Base-by-base conservation (phyloP, 371 early-diverging fungal species). In the Mucor saturninus region DNA sequence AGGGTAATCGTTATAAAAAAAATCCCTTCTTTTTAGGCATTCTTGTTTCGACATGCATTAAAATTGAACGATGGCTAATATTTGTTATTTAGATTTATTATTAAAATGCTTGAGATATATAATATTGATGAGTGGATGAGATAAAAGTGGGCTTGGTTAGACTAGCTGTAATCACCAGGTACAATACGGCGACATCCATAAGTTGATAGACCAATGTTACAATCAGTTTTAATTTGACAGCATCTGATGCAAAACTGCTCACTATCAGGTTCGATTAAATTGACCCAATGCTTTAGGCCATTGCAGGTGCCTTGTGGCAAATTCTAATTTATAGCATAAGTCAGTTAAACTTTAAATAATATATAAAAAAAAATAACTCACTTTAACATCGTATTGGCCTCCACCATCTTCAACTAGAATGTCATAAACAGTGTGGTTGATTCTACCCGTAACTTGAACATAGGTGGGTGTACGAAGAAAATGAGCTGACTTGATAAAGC, bases 351-450 rank as follows among this genome's bases (percentile, higher is more conserved):
- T 31, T 6, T 0, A 13, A 14, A 31, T 21, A 7, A 11, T 10
- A 1, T 21, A 40, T 58, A 29, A 32, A 6, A 8, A 15, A 26
- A 2, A 6, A 28, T 15, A 2, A 42, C 39, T 37, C 62, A 71
- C 84, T 58, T 81, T 74, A 55, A 73, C 63, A 55, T 81, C 85
- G 35, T 81, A 80, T 62, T 84, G 85, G 15, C 84, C 84, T 39
- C 85, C 85, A 37, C 76, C 79, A 61, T 83, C 85, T 13, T 65
- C 60, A 53, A 69, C 54, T 32, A 49, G 61, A n/a, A 83, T 63
- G 5, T 65, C 51, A 37, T 80, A 84, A 40, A 62, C 72, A 3
- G 68, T 49, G 9, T 76, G 72, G 54, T 84, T 69, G 42, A 84
- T 79, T 8, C 74, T 71, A 21, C 83, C 85, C 30, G 83, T 82